Base-by-base conservation (phyloP, 2,329 filamentous ascomycete genomes). In the Colletotrichum sidae region DNA sequence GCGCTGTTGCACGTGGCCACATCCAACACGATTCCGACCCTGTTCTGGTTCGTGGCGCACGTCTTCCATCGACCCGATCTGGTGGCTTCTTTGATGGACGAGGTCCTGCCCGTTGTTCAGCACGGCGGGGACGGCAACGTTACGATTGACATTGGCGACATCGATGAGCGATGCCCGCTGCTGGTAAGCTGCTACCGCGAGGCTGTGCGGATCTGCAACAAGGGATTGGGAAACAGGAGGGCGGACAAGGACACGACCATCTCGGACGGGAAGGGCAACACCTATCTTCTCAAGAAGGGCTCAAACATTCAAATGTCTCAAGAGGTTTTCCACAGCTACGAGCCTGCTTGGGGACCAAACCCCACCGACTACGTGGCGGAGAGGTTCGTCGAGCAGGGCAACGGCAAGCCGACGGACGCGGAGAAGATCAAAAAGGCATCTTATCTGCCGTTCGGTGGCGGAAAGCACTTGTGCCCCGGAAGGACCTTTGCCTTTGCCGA, bases 401-500 rank as follows among this genome's bases (percentile, higher is more conserved):
- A 11, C 11, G 42, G 55, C 33, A 49, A 38, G 13, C 8, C 50
- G 6, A 6, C 44, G 1, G 44, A 59, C 4, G 74, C 64, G 15
- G 44, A 65, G n/a, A 67, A 39, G 17, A 44, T 69, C 38, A 70
- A 70, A 35, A 67, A 67, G 11, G 77, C 76, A 25, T 71, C 76
- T 6, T 84, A 84, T 63, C 72, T 83, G 33, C 75, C 79, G 0
- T 86, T 86, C 69, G 84, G 84, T 3, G 78, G 83, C 3, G 83
- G 83, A 11, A 82, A 80, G 53, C 81, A 79, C 7, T 69, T 84
- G 9, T 85, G 82, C 46, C 78, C 77, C 0, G 77, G 77, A 1
- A 58, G 76, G 0, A 72, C 75, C 60, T 74, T 79, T 58, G 77
- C 77, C 0, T 74, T 73, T 41, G 69, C 72, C 1, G 75, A 78